Conservation (phyloP, 2,329 filamentous ascomycete species). For the Trichoderma sp. region DNA sequence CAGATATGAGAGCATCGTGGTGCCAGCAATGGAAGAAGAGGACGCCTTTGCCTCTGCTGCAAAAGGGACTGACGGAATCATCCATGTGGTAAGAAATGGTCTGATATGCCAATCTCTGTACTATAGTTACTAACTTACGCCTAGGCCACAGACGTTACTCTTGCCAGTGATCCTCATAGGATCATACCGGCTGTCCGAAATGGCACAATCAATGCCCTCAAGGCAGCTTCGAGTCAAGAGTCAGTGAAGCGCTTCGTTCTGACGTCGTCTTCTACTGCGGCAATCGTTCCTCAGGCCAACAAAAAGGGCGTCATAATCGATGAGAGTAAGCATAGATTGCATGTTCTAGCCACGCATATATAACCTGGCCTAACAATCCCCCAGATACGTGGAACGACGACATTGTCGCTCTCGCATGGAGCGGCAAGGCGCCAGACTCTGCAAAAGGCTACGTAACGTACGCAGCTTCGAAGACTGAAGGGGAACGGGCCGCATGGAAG, state of each 20-base stretch:
- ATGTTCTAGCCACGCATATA: not conserved
- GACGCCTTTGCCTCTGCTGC: not conserved
- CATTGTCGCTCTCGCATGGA: not conserved
- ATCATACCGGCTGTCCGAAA: constrained; percentile 35
- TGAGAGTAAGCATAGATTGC: not conserved
- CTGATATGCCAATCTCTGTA: not conserved
- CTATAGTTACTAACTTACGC: not conserved
- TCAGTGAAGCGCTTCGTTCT: constrained; percentile 39
- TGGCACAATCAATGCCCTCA: constrained; percentile 30
- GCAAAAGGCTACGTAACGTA: constrained; percentile 29
- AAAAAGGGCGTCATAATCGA: not conserved
- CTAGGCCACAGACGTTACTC: not conserved
- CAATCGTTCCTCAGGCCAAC: constrained; percentile 22
- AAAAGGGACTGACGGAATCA: not conserved
- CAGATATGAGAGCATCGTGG: not conserved
- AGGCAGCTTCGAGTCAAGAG: constrained; percentile 31
- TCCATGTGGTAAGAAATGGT: not conserved
- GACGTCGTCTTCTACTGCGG: constrained; percentile 37
- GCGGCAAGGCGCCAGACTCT: not conserved
- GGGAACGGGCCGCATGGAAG: constrained; percentile 37
- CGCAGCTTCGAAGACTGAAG: constrained; percentile 36
- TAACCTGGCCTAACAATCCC: not conserved
- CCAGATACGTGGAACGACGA: not conserved
- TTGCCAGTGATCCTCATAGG: not conserved
- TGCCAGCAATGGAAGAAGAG: not conserved